Base-by-base conservation (phyloP, 169 alveolate genomes). In the Sarcocystis neurona region DNA sequence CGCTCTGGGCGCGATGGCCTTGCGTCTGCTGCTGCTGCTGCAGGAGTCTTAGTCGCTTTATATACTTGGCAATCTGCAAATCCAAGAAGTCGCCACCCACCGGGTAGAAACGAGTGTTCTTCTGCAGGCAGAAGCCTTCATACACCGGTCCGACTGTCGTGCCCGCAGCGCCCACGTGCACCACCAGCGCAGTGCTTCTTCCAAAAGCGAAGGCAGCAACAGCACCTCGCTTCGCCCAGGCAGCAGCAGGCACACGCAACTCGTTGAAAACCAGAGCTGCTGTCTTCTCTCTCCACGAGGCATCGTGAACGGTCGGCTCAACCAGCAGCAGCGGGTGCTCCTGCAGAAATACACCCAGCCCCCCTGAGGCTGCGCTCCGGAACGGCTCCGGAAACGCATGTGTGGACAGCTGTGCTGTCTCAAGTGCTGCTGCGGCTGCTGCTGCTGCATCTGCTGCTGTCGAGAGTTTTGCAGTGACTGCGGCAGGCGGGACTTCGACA, bases 261-360 rank as follows among this genome's bases (percentile, higher is more conserved):
- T 95, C 94, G 82, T 97, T 98, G 92, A 98, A 98, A 99, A 98
- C 96, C 89, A 98, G 97, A 89, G 97, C 95, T 50, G 99, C 96
- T 98, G 98, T 97, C 91, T 95, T 96, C 93, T 98, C 99, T 84
- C 99, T 97, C 92, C 97, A 97, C 48, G 94, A 96, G 94, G 97
- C 97, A 80, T 99, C 99, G 92, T 98, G 97, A 91, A 96, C 93
- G 30, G 99, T 99, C 60, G 99, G 99, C 93, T 98, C 99, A 56
- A 99, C 97, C 63, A 98, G 91, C 84, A 98, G 93, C 37, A 98
- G 97, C 3, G 99, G 99, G 91, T 97, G 99, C 87, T 99, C 99
- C 91, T 96, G 94, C 94, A 94, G 95, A 41, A 44, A 32, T 30
- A 89, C 89, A 20, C 90, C 89, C 41, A 89, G 74, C n/a, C 89